Conservation (phyloP, 2,329 filamentous ascomycete genomes). For the Neocatenulostroma microsporum region DNA sequence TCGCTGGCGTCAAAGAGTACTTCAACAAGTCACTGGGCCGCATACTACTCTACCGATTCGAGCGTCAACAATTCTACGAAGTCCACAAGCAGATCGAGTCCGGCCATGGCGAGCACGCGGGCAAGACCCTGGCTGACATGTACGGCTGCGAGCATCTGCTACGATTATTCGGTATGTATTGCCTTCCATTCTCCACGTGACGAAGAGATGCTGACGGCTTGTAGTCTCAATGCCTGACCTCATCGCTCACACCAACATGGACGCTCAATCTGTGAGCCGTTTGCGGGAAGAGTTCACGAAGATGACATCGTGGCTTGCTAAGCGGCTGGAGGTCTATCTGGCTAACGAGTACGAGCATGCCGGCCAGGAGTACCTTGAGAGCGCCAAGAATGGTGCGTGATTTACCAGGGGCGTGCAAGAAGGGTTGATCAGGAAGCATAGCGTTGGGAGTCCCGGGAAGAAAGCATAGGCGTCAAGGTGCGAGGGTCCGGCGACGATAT, state of each 20-base stretch:
- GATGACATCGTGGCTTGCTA: constrained; percentile 77
- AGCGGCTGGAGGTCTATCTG: constrained; percentile 71
- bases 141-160: constrained; percentile 91
- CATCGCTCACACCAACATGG: constrained; percentile 97
- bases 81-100: constrained; percentile 59
- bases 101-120: constrained; percentile 56
- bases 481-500: too few relatives aligned
- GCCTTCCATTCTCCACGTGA: neutral
- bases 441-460: too few relatives aligned
- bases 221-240: constrained; percentile 85
- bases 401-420: too few relatives aligned
- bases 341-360: constrained; percentile 66
- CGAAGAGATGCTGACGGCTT: constrained; percentile 7
- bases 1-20: constrained; percentile 81
- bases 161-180: constrained; percentile 68
- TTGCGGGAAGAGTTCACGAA: constrained; percentile 83
- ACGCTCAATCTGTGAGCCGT: constrained; percentile 78
- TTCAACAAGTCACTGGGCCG: constrained; percentile 86
- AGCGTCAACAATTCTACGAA: constrained; percentile 79
- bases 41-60: constrained; percentile 87
- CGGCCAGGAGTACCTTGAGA: constrained; percentile 60
- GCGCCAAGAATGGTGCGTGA: constrained; percentile 16
- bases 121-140: constrained; percentile 67
- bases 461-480: too few relatives aligned
- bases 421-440: too few relatives aligned